Percentiles rank a stretch among this genome's conserved stretches.
phyloP scores from a whole-genome alignment of 148 eudicot genomes.

The Dianthus caryophyllus region DNA sequence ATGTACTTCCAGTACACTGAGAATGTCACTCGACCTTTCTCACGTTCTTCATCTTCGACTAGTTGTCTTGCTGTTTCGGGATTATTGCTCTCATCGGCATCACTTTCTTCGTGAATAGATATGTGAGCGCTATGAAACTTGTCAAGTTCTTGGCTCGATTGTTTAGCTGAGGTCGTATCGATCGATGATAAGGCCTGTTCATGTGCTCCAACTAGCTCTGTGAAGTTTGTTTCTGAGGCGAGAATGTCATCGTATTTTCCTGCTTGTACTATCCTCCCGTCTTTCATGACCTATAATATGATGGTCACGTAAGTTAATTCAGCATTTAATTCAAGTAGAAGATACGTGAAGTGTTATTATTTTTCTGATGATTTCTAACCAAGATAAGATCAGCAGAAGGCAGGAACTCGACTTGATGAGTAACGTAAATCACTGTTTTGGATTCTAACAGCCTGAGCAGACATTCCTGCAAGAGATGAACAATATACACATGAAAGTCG shows the following conservation, averaged over 20 bases:
- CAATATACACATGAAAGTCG: neutral
- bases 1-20: constrained; percentile 40
- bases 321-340: too few species aligned
- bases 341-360: too few species aligned
- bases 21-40: constrained; percentile 39
- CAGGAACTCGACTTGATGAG: constrained; percentile 43
- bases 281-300: constrained; percentile 42
- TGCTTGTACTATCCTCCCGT: constrained; percentile 32
- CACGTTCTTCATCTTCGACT: constrained; percentile 45
- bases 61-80: constrained; percentile 27
- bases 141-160: neutral
- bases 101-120: constrained; percentile 12
- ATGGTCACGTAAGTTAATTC: neutral
- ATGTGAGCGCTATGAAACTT: neutral
- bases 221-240: constrained; percentile 13
- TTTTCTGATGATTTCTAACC: constrained; percentile 19
- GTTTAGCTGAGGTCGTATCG: constrained; percentile 10
- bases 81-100: neutral
- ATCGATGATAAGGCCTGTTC: constrained; percentile 37
- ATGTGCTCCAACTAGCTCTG: constrained; percentile 10
- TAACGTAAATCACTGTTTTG: constrained; percentile 39
- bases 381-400: constrained; percentile 45
- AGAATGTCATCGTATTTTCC: constrained; percentile 13
- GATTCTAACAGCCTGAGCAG: constrained; percentile 30
- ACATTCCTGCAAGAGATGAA: constrained; percentile 32